Conservation (phyloP, 225 moss, liverwort and hornwort genomes). For the Pseudisothecium myosuroides region DNA sequence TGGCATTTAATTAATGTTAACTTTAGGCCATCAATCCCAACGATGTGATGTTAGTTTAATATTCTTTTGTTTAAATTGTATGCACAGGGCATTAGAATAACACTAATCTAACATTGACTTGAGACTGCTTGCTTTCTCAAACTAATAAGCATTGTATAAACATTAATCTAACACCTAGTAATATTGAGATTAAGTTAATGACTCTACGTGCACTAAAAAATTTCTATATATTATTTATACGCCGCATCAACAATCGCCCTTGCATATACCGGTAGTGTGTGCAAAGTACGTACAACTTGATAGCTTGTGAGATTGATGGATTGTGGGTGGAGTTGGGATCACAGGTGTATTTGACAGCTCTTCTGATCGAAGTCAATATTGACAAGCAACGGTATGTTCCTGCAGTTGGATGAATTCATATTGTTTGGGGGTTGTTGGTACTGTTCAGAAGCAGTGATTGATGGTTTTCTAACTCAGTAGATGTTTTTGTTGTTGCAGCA, state of each 20-base stretch:
- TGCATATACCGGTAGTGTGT: neutral
- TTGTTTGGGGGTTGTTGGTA: neutral
- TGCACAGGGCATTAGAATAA: neutral
- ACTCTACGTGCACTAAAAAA: neutral
- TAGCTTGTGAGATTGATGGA: neutral
- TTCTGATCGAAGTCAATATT: constrained; percentile 73
- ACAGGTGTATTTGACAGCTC: constrained; percentile 82
- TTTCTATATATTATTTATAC: neutral
- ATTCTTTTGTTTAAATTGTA: neutral
- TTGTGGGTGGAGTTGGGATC: neutral
- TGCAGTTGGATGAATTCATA: neutral
- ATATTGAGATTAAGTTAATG: neutral
- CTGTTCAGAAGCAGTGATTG: neutral
- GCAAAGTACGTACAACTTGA: neutral
- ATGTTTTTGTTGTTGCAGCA: constrained; percentile 16
- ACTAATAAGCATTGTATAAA: neutral
- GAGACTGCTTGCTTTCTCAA: neutral
- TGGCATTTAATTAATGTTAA: no score
- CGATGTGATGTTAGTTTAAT: neutral
- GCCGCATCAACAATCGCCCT: neutral
- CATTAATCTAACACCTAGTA: neutral
- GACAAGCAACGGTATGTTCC: constrained; percentile 58
- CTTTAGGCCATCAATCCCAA: neutral
- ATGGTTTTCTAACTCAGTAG: neutral
- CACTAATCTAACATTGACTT: neutral